Percentiles rank a stretch among this genome's conserved stretches.
phyloP scores from a whole-genome alignment of 805 yeast genomes.

The Barnettozyma californica region DNA sequence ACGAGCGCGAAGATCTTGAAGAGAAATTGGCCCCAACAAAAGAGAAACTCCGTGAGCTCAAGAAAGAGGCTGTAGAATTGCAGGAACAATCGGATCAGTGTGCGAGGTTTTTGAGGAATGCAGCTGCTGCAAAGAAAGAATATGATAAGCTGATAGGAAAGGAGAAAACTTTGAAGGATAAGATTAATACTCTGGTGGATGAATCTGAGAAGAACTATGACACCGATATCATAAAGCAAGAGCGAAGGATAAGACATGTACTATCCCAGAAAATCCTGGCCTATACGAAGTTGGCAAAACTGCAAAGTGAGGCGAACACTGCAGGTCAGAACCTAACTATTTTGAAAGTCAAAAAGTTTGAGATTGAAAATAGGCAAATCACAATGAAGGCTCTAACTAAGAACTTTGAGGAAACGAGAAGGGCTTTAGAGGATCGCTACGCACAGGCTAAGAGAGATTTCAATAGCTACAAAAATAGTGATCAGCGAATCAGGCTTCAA shows the following conservation, averaged over 20 bases:
- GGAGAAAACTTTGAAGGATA: constrained; percentile 26
- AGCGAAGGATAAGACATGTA: constrained; percentile 23
- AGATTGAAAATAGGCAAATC: constrained; percentile 34
- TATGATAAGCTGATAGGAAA: constrained; percentile 23
- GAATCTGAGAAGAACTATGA: constrained; percentile 40
- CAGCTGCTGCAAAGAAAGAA: constrained; percentile 11
- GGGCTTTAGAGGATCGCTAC: constrained; percentile 22
- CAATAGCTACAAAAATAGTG: constrained; percentile 20
- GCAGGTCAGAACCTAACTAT: constrained; percentile 24
- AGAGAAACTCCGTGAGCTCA: neutral
- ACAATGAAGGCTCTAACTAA: constrained; percentile 28
- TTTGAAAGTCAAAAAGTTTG: constrained; percentile 29
- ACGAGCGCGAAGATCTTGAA: constrained; percentile 11
- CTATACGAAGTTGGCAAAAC: constrained; percentile 19
- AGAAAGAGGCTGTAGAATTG: neutral
- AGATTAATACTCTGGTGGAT: constrained; percentile 29
- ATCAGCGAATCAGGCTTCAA: constrained; percentile 24
- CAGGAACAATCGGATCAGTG: neutral
- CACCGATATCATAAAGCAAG: constrained; percentile 30
- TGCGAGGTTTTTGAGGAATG: constrained; percentile 8
- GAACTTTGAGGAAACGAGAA: constrained; percentile 27
- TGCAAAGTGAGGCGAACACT: constrained; percentile 24
- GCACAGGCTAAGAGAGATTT: constrained; percentile 27
- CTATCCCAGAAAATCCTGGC: constrained; percentile 21
- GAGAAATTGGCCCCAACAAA: constrained; percentile 6